Evolutionary conservation across 2,329 filamentous ascomycete species (phyloP), one percentile per base, ranked within the genome.

Genomic region (Elsinoe fawcettii): DNA sequence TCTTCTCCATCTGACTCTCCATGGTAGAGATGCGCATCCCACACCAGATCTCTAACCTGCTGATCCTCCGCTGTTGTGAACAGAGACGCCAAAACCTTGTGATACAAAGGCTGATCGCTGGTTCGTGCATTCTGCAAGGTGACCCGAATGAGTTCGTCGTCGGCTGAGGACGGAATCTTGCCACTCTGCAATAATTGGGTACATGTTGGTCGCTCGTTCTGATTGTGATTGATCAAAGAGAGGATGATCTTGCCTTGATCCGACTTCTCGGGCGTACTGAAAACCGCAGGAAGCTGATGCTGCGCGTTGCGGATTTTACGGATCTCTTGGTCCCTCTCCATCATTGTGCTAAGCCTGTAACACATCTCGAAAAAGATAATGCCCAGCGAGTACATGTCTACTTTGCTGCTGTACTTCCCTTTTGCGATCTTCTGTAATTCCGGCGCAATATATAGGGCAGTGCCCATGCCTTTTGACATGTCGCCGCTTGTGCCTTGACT

Each of bases 331-430:
- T 81, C 79, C 39, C 83, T 75, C 66, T 86, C 84, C 80, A 85
- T 85, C 1, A 74, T 77, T 0, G 83, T 86, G 16, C 74, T 74
- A 44, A 86, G 71, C 2, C 79, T 74, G 62, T 82, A 77, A 66
- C 88, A 95, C 93, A 99, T 99, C 71, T 99, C 93, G 64, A 96
- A 97, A 73, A 99, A 95, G 58, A 99, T 97, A 61, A 99, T 88
- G 0, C 93, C 93, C 41, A 99, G 78, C 0, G 92, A 96, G 69
- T 93, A 99, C 92, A 99, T 97, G 80, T 99, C 93, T 1, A 97
- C 91, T 71, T 96, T 97, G 58, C 89, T 85, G 59, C 88, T 95
- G 69, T 97, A 97, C 60, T 85, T 85, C 2, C 86, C 87, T 30
- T 80, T 80, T 5, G 84, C 84, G 5, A 81, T 81, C 1, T 88